Conservation (phyloP, 2,329 filamentous ascomycete genomes). For the Rhinocladiella mackenziei region DNA sequence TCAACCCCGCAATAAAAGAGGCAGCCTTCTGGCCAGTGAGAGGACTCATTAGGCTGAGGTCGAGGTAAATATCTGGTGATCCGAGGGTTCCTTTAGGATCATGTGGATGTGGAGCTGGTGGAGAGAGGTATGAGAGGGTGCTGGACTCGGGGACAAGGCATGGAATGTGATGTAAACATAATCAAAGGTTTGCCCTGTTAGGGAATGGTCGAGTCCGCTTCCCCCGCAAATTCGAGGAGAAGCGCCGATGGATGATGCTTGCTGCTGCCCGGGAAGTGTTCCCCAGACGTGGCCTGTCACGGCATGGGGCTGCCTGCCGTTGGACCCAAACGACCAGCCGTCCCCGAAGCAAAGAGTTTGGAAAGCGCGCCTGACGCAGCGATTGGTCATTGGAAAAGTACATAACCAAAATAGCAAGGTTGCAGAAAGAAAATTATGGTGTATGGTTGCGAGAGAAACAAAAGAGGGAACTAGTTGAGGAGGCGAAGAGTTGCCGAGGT, state of each 20-base stretch:
- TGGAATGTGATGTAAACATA: slow-evolving; percentile 2
- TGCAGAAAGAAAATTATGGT: too few relatives aligned
- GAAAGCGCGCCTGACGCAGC: too few relatives aligned
- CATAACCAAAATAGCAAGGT: too few relatives aligned
- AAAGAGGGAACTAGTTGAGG: too few relatives aligned
- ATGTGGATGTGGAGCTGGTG: slow-evolving; percentile 14
- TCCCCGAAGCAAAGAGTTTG: neutral
- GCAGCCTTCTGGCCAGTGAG: slow-evolving; percentile 4
- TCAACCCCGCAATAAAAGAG: slow-evolving; percentile 10
- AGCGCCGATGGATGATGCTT: too few relatives aligned
- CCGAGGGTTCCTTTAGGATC: slow-evolving; percentile 1
- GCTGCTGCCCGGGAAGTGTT: too few relatives aligned
- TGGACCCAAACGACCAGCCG: too few relatives aligned
- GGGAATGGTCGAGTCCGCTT: neutral
- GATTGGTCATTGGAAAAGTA: too few relatives aligned
- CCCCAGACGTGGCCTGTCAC: too few relatives aligned
- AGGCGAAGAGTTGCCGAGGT: too few relatives aligned
- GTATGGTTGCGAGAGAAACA: too few relatives aligned
- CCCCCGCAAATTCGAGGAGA: slow-evolving; percentile 4
- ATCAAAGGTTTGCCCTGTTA: neutral
- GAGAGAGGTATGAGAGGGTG: neutral
- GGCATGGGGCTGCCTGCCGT: too few relatives aligned
- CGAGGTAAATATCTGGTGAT: neutral
- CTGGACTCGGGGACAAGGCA: neutral
- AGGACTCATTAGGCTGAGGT: neutral